These are phyloP conservation scores for Neurospora terricola DNA, from an alignment of 495 filamentous ascomycete species.

Conservation along the genomic window DNA sequence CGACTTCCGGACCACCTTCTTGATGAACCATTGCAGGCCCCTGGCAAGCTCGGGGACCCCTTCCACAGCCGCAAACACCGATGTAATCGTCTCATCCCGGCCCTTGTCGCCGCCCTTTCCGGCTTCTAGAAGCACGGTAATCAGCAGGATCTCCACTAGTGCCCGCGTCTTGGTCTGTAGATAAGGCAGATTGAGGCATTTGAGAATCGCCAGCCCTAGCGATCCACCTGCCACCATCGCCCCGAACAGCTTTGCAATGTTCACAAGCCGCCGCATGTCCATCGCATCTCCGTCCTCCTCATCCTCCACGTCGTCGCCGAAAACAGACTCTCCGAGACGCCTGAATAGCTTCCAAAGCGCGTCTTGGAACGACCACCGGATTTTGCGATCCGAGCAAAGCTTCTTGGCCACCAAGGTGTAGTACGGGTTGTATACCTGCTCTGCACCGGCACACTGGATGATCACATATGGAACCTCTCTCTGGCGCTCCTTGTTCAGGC, in stretches of 20 bases:
- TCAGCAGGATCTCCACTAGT: conserved; percentile 71
- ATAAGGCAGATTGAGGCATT: conserved; percentile 66
- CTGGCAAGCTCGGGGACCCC: conserved; percentile 53
- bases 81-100: conserved; percentile 39
- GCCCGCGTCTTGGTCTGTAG: conserved; percentile 64
- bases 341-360: conserved; percentile 82
- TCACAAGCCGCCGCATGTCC: conserved; percentile 63
- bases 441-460: conserved; percentile 75
- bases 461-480: conserved; percentile 81
- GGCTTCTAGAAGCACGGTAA: conserved; percentile 58
- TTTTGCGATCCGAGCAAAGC: conserved; percentile 58
- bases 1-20: conserved; percentile 63
- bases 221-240: conserved; percentile 56
- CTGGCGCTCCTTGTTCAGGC: conserved; percentile 75
- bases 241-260: conserved; percentile 80
- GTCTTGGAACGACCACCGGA: conserved; percentile 77
- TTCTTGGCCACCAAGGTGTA: conserved; percentile 76
- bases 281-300: conserved; percentile 34
- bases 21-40: conserved; percentile 69
- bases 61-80: conserved; percentile 52
- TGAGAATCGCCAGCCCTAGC: conserved; percentile 57
- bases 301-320: conserved; percentile 43
- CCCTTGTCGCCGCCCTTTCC: conserved; percentile 19
- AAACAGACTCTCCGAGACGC: conserved; percentile 64
- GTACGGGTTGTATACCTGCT: conserved; percentile 83